Evolutionary conservation across 306 rosid genomes (phyloP).

Genomic region (Corylus americana): DNA sequence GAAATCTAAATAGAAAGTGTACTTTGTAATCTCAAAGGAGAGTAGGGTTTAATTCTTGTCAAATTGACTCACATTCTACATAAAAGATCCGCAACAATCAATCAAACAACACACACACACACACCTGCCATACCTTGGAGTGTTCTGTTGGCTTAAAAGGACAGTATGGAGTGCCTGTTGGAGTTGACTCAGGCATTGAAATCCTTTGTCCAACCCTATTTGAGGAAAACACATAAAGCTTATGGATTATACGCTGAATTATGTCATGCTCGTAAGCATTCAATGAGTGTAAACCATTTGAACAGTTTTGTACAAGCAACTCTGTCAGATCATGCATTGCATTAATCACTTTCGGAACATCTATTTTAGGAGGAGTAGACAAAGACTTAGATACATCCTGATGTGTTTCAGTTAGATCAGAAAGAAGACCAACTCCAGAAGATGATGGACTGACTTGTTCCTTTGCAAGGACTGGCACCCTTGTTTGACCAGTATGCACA

Average conservation of each 20-base stretch:
- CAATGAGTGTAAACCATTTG: conserved; percentile 34
- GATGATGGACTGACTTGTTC: conserved; percentile 27
- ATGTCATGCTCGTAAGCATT: conserved; percentile 35
- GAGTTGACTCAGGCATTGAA: conserved; percentile 34
- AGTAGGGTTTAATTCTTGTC: conserved; percentile 3
- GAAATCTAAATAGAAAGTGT: background rate
- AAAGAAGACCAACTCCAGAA: conserved; percentile 29
- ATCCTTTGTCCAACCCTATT: conserved; percentile 28
- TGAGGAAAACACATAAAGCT: conserved; percentile 40
- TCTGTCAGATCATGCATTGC: conserved; percentile 60
- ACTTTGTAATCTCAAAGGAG: background rate
- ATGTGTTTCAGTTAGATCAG: conserved; percentile 33
- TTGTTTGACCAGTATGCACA: conserved; percentile 14
- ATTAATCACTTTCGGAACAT: conserved; percentile 37
- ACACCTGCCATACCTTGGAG: conserved; percentile 47
- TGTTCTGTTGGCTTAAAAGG: conserved; percentile 36
- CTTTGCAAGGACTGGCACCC: conserved; percentile 27
- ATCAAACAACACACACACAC: conserved; percentile 1
- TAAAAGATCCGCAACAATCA: background rate
- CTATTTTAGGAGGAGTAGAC: conserved; percentile 42
- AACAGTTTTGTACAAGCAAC: conserved; percentile 46
- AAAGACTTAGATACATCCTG: conserved; percentile 45
- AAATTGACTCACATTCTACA: conserved; percentile 10
- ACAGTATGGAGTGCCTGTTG: conserved; percentile 30
- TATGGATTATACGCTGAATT: conserved; percentile 49